phyloP scores from a whole-genome alignment of 371 early-diverging fungal genomes.

The Apophysomyces elegans region DNA sequence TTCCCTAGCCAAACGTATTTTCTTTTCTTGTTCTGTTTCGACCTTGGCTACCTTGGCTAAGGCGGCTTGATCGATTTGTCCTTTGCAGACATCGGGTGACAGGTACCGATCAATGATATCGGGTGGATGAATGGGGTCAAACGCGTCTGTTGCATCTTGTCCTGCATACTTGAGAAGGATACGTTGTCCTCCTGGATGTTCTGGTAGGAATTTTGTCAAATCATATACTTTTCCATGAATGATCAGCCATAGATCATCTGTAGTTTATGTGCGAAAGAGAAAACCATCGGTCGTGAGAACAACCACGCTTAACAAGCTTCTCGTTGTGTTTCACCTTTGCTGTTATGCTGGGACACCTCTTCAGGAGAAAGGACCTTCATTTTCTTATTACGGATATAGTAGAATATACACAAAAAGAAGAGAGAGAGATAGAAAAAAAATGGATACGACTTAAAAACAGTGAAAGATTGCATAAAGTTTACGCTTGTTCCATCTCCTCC shows the following conservation, averaged over 20 bases:
- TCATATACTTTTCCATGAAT: constrained; percentile 83
- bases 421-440: constrained; percentile 15
- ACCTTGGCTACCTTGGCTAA: constrained; percentile 19
- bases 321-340: constrained; percentile 26
- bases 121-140: constrained; percentile 63
- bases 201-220: constrained; percentile 71
- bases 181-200: constrained; percentile 69
- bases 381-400: not conserved
- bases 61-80: constrained; percentile 45
- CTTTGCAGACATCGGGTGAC: constrained; percentile 55
- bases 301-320: not conserved
- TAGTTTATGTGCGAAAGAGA: too few species aligned
- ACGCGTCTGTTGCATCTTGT: constrained; percentile 82
- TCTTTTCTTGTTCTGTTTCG: constrained; percentile 41
- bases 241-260: constrained; percentile 82
- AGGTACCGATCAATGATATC: constrained; percentile 62
- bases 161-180: constrained; percentile 70
- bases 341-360: constrained; percentile 75
- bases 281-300: too few species aligned
- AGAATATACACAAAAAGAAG: not conserved
- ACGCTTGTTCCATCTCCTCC: constrained; percentile 10
- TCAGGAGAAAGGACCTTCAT: constrained; percentile 34
- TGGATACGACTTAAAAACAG: not conserved
- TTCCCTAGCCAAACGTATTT: constrained; percentile 35
- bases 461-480: constrained; percentile 6